Evolutionary conservation across 352 stramenopile genomes (phyloP), one percentile per base, ranked within the genome.

Genomic region (Pythium scleroteichum): DNA sequence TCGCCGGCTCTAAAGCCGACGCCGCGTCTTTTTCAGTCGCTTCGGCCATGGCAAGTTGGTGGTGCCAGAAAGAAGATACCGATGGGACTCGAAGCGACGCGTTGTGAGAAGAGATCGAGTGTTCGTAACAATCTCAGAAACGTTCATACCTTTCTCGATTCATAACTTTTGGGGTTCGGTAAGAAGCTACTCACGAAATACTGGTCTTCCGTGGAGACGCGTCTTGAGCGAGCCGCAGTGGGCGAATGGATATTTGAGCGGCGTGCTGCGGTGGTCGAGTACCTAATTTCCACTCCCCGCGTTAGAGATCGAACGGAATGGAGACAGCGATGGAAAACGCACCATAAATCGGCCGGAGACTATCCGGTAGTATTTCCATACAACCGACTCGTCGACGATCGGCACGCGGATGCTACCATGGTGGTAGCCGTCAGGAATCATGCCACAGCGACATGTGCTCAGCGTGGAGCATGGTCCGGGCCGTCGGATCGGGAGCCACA

Each of bases 401-500:
- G 78, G 72, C 17, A 92, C 71, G 2, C 78, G 79, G 35, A 88
- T 81, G 38, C 68, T 88, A 44, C 82, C 80, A 24, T 76, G 74
- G 44, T 92, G 83, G 60, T 86, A 85, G 57, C 79, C 82, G 66
- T 92, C 80, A 1, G 83, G 80, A 23, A 92, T 90, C 24, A 93
- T 53, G 2, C 69, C 78, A 40, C 83, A 93, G 14, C 80, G 81
- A 38, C 83, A 93, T 3, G 71, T 82, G 19, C 60, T 78, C 3
- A 91, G 57, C 45, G 76, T 79, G 0, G 47, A 44, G 51, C 81
- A 91, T 19, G 72, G 65, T 20, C 79, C 77, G 1, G 73, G 72
- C 0, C 80, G 84, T 12, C 78, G 78, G 32, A 87, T 83, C 19
- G 81, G 76, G 9, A 90, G 62, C 83, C 81, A 93, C n/a, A 91